These are phyloP conservation scores for Penicillium roqueforti DNA, from an alignment of 495 filamentous ascomycete species.

Conservation along the genomic window DNA sequence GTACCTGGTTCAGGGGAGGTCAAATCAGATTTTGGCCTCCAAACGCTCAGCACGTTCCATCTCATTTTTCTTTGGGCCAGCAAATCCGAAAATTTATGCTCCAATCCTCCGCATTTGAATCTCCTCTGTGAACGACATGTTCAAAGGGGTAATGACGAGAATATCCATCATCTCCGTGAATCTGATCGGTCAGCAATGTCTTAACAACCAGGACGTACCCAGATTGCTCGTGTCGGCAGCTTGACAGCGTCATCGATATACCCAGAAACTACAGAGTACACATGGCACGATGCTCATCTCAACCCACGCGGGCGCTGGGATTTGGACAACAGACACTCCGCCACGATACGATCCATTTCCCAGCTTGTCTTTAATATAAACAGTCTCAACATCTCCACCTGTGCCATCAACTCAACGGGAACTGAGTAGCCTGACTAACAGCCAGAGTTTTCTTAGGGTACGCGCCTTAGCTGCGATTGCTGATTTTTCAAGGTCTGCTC, in stretches of 20 bases:
- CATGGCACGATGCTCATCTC: slow-evolving; percentile 55
- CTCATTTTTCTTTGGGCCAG: slow-evolving; percentile 22
- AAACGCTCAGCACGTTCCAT: neutral
- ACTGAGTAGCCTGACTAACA: slow-evolving; percentile 57
- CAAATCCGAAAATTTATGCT: slow-evolving; percentile 43
- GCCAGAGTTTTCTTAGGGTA: slow-evolving; percentile 45
- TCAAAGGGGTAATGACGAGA: slow-evolving; percentile 47
- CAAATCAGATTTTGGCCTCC: slow-evolving; percentile 16
- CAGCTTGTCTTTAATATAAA: slow-evolving; percentile 56
- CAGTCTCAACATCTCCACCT: slow-evolving; percentile 56
- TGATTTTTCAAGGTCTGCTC: no score
- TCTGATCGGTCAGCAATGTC: slow-evolving; percentile 16
- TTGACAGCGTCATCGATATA: slow-evolving; percentile 52
- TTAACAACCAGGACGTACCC: slow-evolving; percentile 28
- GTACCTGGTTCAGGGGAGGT: neutral
- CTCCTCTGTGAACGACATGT: slow-evolving; percentile 49
- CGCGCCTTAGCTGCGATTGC: no score
- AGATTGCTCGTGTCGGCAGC: slow-evolving; percentile 58
- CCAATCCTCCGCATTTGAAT: slow-evolving; percentile 48
- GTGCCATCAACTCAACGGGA: slow-evolving; percentile 58
- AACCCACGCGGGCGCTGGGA: slow-evolving; percentile 24
- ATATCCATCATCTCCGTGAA: slow-evolving; percentile 51
- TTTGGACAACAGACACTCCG: slow-evolving; percentile 15
- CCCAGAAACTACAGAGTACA: slow-evolving; percentile 66
- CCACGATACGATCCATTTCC: slow-evolving; percentile 54